Evolutionary conservation across 2,329 filamentous ascomycete species (phyloP).

Genomic region (Xylaria sp.): DNA sequence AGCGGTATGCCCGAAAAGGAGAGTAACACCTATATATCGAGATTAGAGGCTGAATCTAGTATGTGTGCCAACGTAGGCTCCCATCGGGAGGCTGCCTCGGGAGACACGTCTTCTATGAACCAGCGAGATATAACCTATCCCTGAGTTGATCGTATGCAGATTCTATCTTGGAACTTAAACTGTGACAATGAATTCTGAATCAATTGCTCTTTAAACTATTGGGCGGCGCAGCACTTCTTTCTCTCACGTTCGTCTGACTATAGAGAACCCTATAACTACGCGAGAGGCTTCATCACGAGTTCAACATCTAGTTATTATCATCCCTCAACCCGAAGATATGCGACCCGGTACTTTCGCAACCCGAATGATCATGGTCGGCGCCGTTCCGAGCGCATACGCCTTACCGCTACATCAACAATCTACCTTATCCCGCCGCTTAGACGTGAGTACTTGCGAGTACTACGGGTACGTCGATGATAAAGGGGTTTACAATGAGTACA

Average conservation of each 20-base stretch:
- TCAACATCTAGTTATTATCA: not conserved
- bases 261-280: not conserved
- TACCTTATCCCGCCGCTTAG: slow-evolving; percentile 22
- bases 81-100: slow-evolving; percentile 31
- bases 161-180: not conserved
- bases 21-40: slow-evolving; percentile 11
- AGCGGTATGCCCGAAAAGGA: not conserved
- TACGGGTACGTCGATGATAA: slow-evolving; percentile 28
- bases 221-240: not conserved
- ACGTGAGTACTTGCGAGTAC: slow-evolving; percentile 30
- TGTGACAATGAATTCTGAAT: not conserved
- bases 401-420: not conserved
- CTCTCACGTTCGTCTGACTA: not conserved
- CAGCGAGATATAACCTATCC: not conserved
- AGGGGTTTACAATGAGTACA: slow-evolving; percentile 34
- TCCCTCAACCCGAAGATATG: slow-evolving; percentile 20
- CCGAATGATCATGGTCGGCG: slow-evolving; percentile 1
- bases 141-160: not conserved
- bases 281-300: not conserved
- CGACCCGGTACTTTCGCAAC: not conserved
- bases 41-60: slow-evolving; percentile 6
- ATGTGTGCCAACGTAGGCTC: slow-evolving; percentile 27
- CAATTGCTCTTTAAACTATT: not conserved
- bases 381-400: slow-evolving; percentile 1
- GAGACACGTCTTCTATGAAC: slow-evolving; percentile 18